Conservation (phyloP, 148 eudicot genomes). For the Agrostemma githago region DNA sequence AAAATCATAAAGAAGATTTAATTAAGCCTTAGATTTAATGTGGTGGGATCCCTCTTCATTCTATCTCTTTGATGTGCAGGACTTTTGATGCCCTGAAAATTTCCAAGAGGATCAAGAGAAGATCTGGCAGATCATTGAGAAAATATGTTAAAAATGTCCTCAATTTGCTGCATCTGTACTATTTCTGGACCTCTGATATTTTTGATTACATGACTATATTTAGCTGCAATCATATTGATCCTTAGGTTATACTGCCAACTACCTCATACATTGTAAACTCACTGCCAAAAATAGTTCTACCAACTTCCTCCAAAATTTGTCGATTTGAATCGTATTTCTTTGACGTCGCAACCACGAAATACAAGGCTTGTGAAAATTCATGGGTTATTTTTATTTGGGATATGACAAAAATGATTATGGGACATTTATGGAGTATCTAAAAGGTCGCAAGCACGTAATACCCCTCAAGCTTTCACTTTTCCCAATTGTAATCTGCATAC, state of each 20-base stretch:
- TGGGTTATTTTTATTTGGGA: too few relatives aligned
- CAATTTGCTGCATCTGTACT: constrained; percentile 18
- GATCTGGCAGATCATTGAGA: neutral
- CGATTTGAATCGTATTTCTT: neutral
- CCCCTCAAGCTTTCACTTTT: too few relatives aligned
- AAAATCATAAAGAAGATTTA: constrained; percentile 3
- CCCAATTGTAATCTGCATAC: too few relatives aligned
- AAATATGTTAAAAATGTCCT: constrained; percentile 18
- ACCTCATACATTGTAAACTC: neutral
- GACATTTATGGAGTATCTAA: too few relatives aligned
- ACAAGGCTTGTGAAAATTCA: too few relatives aligned
- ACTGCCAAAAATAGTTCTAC: constrained; percentile 2
- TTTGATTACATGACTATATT: constrained; percentile 15
- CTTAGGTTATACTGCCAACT: neutral
- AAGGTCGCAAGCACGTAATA: too few relatives aligned
- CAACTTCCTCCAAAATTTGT: neutral
- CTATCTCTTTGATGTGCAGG: neutral
- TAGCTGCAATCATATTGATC: constrained; percentile 12
- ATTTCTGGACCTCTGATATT: constrained; percentile 15
- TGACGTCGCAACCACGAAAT: neutral
- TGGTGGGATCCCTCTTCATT: constrained; percentile 6
- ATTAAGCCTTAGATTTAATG: neutral
- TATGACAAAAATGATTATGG: too few relatives aligned
- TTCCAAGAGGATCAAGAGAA: constrained; percentile 14
- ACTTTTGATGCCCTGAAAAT: constrained; percentile 20